Conservation (phyloP, 2,329 filamentous ascomycete species). For the Fusarium algeriense region DNA sequence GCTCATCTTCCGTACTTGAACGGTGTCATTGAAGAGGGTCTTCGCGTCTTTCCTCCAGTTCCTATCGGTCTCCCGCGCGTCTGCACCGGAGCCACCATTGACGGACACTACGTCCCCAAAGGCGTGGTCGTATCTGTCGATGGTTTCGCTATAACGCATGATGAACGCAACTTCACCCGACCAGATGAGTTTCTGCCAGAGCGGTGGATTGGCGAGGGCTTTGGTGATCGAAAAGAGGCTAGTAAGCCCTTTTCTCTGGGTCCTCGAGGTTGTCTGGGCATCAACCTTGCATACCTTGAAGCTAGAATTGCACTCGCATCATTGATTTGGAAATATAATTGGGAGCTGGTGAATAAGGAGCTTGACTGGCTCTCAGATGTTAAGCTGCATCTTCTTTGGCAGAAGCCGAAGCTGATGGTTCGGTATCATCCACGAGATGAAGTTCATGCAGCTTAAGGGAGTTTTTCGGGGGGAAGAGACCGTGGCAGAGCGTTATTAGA, state of each 20-base stretch:
- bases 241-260: constrained; percentile 12
- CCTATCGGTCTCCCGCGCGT: constrained; percentile 12
- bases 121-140: constrained; percentile 23
- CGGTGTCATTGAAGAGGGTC: constrained; percentile 25
- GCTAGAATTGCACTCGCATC: constrained; percentile 2
- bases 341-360: constrained; percentile 7
- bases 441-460: neutral
- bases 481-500: too few relatives aligned
- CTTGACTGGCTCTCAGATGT: neutral
- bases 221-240: constrained; percentile 10
- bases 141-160: neutral
- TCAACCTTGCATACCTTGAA: constrained; percentile 21
- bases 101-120: constrained; percentile 19
- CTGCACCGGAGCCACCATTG: constrained; percentile 15
- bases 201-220: constrained; percentile 12
- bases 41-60: constrained; percentile 23
- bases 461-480: too few relatives aligned
- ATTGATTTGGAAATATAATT: neutral
- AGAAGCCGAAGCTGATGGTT: neutral
- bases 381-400: neutral
- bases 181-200: constrained; percentile 14
- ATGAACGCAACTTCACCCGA: constrained; percentile 7
- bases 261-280: constrained; percentile 2
- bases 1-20: constrained; percentile 17
- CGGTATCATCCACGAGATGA: neutral